Evolutionary conservation across 2,329 filamentous ascomycete species (phyloP).

Genomic region (Fusarium albidum): DNA sequence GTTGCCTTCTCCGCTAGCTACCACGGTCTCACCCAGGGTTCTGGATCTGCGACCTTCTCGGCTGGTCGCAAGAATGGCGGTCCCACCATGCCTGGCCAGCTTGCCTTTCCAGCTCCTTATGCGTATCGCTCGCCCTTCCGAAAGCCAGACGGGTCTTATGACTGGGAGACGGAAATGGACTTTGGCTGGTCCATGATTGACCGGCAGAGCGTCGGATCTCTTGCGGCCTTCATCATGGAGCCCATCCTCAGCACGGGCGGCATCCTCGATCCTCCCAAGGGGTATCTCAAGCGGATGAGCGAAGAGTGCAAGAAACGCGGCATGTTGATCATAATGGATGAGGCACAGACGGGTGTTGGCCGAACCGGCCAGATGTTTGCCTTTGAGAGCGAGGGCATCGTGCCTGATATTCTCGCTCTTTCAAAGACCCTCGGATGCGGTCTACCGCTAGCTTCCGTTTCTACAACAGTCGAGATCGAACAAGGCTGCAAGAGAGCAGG

Average conservation of each 20-base stretch:
- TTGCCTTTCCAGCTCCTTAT: slow-evolving; percentile 67
- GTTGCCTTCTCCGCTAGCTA: slow-evolving; percentile 66
- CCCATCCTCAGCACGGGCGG: slow-evolving; percentile 65
- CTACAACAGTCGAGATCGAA: slow-evolving; percentile 59
- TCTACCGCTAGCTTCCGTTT: slow-evolving; percentile 58
- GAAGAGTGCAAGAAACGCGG: slow-evolving; percentile 60
- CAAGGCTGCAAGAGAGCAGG: slow-evolving; percentile 51
- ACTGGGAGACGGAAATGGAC: slow-evolving; percentile 71
- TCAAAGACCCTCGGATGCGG: slow-evolving; percentile 63
- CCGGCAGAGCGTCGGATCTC: slow-evolving; percentile 63
- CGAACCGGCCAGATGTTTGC: slow-evolving; percentile 67
- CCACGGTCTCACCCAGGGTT: slow-evolving; percentile 66
- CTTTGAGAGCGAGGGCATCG: slow-evolving; percentile 52
- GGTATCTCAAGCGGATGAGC: slow-evolving; percentile 27
- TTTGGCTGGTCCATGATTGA: slow-evolving; percentile 71
- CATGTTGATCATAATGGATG: slow-evolving; percentile 67
- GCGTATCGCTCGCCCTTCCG: slow-evolving; percentile 69
- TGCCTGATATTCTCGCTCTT: slow-evolving; percentile 40
- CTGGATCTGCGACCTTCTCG: slow-evolving; percentile 62
- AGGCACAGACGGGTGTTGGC: slow-evolving; percentile 67
- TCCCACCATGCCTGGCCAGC: slow-evolving; percentile 61
- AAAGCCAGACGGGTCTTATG: slow-evolving; percentile 65
- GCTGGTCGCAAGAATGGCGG: slow-evolving; percentile 57
- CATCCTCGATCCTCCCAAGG: slow-evolving; percentile 13
- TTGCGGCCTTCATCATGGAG: slow-evolving; percentile 64